Base-by-base conservation (phyloP, 2,329 filamentous ascomycete species). In the Scolecobasidium constrictum region DNA sequence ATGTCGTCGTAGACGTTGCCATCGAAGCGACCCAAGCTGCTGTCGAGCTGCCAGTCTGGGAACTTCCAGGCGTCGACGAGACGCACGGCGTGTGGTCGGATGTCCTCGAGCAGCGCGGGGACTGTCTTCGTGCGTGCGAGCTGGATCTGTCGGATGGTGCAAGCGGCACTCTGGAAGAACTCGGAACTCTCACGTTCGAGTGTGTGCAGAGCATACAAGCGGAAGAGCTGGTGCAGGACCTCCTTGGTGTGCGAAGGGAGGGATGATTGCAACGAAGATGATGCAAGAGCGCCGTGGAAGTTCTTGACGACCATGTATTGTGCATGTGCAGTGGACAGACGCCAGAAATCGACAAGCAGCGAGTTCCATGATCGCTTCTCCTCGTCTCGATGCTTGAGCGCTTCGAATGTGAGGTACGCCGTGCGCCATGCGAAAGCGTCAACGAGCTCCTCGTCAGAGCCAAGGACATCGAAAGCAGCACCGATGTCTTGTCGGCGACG, bases 1-100 rank as follows among this genome's bases (percentile, higher is more conserved):
- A 87, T 70, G 52, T 87, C 83, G 58, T 85, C 80, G 52, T 87
- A 87, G 1, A 86, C 83, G 52, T 81, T 79, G n/a, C 83, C 83
- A 47, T 87, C 83, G 36, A 73, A 75, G 1, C 81, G 68, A 1
- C 83, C 83, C 33, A 87, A 58, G 46, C 75, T 77, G 52, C 74
- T 80, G 56, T 87, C 82, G 2, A 87, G 69, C 52, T 84, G 79
- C 81, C 81, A 87, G 56, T 87, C 83, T 1, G 82, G 77, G 61
- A 87, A 85, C 47, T 75, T 74, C 83, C 83, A 87, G 0, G 78
- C 68, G 53, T 87, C 83, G 0, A 86, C 82, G 11, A 87, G 64
- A 9, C 75, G 62, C 12, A 87, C 70, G 1, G 83, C 81, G 55
- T 87, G 83, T 3, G 83, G 83, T 4, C 83, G 68, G 47, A 87